Percentiles rank a stretch among this genome's conserved stretches.
Evolutionary conservation across 1,284 basidiomycete species (phyloP).

Genomic region (Fistulinella staudtii): DNA sequence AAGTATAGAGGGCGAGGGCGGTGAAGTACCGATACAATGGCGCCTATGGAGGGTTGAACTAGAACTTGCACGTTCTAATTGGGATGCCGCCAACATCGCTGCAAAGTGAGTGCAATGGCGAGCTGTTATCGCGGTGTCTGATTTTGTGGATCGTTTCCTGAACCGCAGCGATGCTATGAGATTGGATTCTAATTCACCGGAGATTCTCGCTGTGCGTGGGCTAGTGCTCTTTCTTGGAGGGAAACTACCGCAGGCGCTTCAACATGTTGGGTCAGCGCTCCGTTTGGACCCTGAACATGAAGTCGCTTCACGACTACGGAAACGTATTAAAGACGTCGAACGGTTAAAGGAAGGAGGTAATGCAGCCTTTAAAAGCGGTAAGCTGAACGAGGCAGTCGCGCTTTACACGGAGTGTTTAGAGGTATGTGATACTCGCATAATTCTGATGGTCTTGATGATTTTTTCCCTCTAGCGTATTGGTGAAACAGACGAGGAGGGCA

Average conservation of each 20-base stretch:
- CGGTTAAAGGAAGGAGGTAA: constrained; percentile 85
- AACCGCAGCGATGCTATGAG: constrained; percentile 69
- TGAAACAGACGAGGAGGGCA: constrained; percentile 58
- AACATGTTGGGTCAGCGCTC: constrained; percentile 72
- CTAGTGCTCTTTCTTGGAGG: constrained; percentile 74
- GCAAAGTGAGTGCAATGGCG: constrained; percentile 56
- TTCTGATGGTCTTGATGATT: neutral
- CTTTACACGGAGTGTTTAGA: constrained; percentile 72
- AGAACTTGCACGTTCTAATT: constrained; percentile 64
- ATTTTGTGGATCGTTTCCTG: constrained; percentile 1
- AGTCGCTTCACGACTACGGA: constrained; percentile 66
- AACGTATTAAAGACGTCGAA: constrained; percentile 76
- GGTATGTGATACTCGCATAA: constrained; percentile 30
- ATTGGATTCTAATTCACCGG: constrained; percentile 68
- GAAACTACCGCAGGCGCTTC: constrained; percentile 67
- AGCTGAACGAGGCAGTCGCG: constrained; percentile 59
- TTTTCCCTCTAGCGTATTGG: constrained; percentile 50
- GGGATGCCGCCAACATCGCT: constrained; percentile 65
- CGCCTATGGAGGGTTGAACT: constrained; percentile 75
- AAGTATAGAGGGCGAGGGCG: constrained; percentile 68
- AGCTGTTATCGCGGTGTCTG: constrained; percentile 1
- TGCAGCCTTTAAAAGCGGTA: constrained; percentile 63
- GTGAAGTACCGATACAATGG: constrained; percentile 74
- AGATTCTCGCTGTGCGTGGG: constrained; percentile 77
- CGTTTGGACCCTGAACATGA: constrained; percentile 77